A percentile compares a stretch with the other conserved stretches of the same genome.
Evolutionary conservation across 2,329 filamentous ascomycete genomes (phyloP).

Genomic region (Ophiostoma populinum): DNA sequence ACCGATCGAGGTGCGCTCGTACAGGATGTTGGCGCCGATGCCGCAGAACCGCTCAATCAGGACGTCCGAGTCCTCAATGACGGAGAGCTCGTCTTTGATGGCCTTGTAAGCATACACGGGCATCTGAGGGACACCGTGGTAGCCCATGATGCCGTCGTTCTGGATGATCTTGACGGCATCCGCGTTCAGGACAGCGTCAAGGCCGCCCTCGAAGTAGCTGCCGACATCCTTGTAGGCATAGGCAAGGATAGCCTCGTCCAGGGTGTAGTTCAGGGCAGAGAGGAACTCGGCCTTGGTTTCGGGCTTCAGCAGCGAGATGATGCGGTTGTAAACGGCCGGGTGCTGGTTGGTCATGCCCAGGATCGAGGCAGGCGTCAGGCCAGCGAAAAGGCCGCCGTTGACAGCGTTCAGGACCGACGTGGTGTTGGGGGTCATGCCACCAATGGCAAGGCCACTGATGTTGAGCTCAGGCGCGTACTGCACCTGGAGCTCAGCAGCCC

Average conservation of each 20-base stretch:
- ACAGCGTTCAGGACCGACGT: constrained; percentile 18
- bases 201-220: constrained; percentile 24
- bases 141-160: constrained; percentile 18
- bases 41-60: constrained; percentile 15
- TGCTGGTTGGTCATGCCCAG: constrained; percentile 20
- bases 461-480: constrained; percentile 30
- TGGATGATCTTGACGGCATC: constrained; percentile 14
- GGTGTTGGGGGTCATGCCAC: constrained; percentile 26
- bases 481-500: constrained; percentile 29
- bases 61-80: constrained; percentile 23
- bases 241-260: constrained; percentile 13
- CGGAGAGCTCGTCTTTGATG: constrained; percentile 24
- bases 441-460: constrained; percentile 26
- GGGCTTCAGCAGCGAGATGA: constrained; percentile 15
- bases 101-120: constrained; percentile 31
- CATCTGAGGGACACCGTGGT: constrained; percentile 25
- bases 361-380: constrained; percentile 21
- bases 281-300: constrained; percentile 19
- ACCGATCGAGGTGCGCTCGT: constrained; percentile 24
- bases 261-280: constrained; percentile 14
- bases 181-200: constrained; percentile 10
- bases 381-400: constrained; percentile 17
- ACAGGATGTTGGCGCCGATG: constrained; percentile 25
- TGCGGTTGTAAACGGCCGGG: constrained; percentile 15
- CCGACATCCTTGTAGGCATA: constrained; percentile 21